phyloP scores from a whole-genome alignment of 495 filamentous ascomycete genomes.

The Penicillium coprophilum region DNA sequence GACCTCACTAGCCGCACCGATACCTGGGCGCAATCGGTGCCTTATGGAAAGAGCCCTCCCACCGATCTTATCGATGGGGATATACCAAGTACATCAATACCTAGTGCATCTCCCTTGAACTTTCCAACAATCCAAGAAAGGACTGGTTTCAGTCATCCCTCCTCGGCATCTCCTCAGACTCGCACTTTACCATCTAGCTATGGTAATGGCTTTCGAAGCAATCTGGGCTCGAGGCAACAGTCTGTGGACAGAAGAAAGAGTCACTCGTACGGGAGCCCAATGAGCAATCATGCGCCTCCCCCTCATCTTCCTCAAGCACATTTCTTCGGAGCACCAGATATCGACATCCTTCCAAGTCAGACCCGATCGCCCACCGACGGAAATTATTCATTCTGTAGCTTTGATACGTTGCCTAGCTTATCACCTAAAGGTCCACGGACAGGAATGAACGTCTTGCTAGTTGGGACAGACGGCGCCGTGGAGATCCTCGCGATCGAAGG shows the following conservation, averaged over 20 bases:
- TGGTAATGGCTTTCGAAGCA: slow-evolving; percentile 42
- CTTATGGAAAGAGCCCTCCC: slow-evolving; percentile 52
- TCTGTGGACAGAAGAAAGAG: slow-evolving; percentile 45
- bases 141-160: slow-evolving; percentile 50
- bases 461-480: slow-evolving; percentile 72
- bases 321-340: slow-evolving; percentile 59
- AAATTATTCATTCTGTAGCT: slow-evolving; percentile 74
- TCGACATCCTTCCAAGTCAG: slow-evolving; percentile 44
- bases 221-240: slow-evolving; percentile 40
- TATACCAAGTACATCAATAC: slow-evolving; percentile 41
- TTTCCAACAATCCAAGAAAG: slow-evolving; percentile 41
- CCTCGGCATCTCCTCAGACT: slow-evolving; percentile 49
- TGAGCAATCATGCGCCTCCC: slow-evolving; percentile 59
- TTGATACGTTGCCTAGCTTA: slow-evolving; percentile 62
- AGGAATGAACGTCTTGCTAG: slow-evolving; percentile 66
- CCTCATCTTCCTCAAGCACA: slow-evolving; percentile 82
- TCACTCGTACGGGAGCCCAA: slow-evolving; percentile 45
- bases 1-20: slow-evolving; percentile 43
- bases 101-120: slow-evolving; percentile 45
- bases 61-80: slow-evolving; percentile 45
- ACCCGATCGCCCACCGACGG: slow-evolving; percentile 47
- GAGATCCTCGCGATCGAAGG: slow-evolving; percentile 70
- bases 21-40: slow-evolving; percentile 51
- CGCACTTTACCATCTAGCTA: slow-evolving; percentile 47
- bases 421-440: slow-evolving; percentile 47